phyloP scores from a whole-genome alignment of 2,329 filamentous ascomycete species.

The Diaporthe ampelina region DNA sequence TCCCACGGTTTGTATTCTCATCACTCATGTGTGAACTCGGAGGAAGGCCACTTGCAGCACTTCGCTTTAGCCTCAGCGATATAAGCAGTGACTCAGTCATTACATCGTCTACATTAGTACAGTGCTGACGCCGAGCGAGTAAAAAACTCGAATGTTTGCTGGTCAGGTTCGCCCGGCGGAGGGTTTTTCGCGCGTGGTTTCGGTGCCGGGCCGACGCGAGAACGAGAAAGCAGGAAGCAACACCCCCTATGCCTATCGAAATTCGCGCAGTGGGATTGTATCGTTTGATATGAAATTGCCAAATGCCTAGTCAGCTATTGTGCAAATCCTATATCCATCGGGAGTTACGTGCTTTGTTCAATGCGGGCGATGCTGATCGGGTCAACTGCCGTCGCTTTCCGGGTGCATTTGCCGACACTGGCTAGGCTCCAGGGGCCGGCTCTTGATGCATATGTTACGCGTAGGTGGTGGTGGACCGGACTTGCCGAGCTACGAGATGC shows the following conservation, averaged over 20 bases:
- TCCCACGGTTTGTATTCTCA: neutral
- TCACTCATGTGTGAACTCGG: neutral
- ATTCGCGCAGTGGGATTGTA: neutral
- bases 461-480: neutral
- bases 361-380: neutral
- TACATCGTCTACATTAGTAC: neutral
- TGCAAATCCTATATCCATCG: neutral
- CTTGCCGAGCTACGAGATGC: neutral
- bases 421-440: neutral
- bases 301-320: neutral
- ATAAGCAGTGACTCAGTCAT: neutral
- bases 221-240: too few relatives aligned
- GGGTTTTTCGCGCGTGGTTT: neutral
- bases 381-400: slow-evolving; percentile 24
- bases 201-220: neutral
- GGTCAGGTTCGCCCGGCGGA: too few relatives aligned
- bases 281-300: neutral
- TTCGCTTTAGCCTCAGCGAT: too few relatives aligned
- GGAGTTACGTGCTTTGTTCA: neutral
- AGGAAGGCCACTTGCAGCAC: neutral
- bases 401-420: slow-evolving; percentile 35
- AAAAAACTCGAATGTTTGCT: neutral
- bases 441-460: neutral
- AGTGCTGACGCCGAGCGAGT: neutral
- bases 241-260: neutral